Percentiles rank a stretch among this genome's conserved stretches.
These are phyloP conservation scores for Chrysoporthe cubensis DNA, from an alignment of 2,329 filamentous ascomycete genomes.

Conservation along the genomic window DNA sequence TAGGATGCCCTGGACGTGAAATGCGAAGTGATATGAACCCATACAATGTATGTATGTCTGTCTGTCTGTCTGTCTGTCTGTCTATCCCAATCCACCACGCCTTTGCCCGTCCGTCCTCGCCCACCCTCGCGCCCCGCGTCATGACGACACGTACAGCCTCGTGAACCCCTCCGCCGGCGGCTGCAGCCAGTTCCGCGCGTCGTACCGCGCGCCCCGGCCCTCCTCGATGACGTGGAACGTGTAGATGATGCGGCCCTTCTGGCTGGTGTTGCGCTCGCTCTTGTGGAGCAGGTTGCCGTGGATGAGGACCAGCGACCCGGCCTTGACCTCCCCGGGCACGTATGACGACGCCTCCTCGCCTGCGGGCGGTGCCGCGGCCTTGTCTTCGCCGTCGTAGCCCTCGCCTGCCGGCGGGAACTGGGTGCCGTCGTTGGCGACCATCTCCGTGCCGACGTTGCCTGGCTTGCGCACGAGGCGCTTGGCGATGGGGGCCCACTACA, in stretches of 20 bases:
- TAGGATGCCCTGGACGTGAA: no score
- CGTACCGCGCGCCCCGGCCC: constrained; percentile 68
- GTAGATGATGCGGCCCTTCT: constrained; percentile 90
- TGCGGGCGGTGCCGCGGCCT: constrained; percentile 42
- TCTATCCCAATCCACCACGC: background rate
- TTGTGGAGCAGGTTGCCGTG: constrained; percentile 96
- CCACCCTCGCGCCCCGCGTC: background rate
- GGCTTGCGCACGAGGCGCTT: constrained; percentile 74
- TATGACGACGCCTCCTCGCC: constrained; percentile 58
- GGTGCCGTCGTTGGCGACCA: constrained; percentile 69
- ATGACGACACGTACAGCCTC: constrained; percentile 53
- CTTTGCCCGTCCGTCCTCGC: no score
- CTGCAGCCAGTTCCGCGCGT: constrained; percentile 91
- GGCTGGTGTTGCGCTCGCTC: constrained; percentile 88
- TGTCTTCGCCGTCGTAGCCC: constrained; percentile 51
- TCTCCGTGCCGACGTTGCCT: constrained; percentile 63
- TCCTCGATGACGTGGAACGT: constrained; percentile 97
- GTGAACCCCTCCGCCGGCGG: constrained; percentile 81
- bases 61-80: background rate
- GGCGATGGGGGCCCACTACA: constrained; percentile 64
- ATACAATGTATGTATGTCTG: no score
- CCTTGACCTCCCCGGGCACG: constrained; percentile 83
- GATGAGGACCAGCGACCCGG: constrained; percentile 87
- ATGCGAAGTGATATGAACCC: no score
- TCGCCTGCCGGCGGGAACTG: constrained; percentile 60